Evolutionary conservation across 371 early-diverging fungal genomes (phyloP).

Genomic region (Mortierella sp.): DNA sequence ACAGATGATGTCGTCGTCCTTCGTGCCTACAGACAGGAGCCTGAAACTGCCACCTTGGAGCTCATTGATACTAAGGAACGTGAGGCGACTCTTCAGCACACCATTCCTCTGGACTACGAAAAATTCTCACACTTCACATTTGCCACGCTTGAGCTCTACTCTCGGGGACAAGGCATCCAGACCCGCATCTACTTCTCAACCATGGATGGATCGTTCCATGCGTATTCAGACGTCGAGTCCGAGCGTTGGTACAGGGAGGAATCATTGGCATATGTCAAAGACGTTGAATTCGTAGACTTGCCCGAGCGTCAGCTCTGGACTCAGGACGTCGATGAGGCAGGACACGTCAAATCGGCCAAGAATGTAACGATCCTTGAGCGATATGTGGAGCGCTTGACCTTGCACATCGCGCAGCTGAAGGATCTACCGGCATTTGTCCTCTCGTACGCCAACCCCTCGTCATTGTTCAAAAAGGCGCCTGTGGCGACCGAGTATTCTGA

Average conservation of each 20-base stretch:
- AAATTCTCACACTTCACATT: constrained; percentile 35
- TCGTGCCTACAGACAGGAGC: constrained; percentile 34
- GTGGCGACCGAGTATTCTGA: constrained; percentile 29
- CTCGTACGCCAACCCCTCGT: constrained; percentile 48
- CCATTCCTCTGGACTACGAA: constrained; percentile 25
- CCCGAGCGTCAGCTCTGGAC: constrained; percentile 82
- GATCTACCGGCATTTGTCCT: constrained; percentile 44
- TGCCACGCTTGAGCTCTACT: constrained; percentile 23
- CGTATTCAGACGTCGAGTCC: constrained; percentile 46
- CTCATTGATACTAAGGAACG: constrained; percentile 20
- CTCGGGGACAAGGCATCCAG: constrained; percentile 47
- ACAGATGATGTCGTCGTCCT: constrained; percentile 37
- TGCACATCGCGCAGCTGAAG: constrained; percentile 65
- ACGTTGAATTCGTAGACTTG: constrained; percentile 84
- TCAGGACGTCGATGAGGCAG: constrained; percentile 79
- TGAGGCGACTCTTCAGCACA: constrained; percentile 12
- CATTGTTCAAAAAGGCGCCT: constrained; percentile 26
- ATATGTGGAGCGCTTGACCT: constrained; percentile 74
- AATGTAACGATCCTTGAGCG: constrained; percentile 56
- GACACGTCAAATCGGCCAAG: constrained; percentile 30
- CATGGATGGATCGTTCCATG: constrained; percentile 69
- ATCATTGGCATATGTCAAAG: constrained; percentile 74
- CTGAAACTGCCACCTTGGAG: constrained; percentile 25
- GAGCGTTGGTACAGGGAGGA: constrained; percentile 88
- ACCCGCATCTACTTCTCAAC: constrained; percentile 61